Evolutionary conservation across 805 yeast genomes (phyloP).

Genomic region (Hanseniaspora jakobsenii): DNA sequence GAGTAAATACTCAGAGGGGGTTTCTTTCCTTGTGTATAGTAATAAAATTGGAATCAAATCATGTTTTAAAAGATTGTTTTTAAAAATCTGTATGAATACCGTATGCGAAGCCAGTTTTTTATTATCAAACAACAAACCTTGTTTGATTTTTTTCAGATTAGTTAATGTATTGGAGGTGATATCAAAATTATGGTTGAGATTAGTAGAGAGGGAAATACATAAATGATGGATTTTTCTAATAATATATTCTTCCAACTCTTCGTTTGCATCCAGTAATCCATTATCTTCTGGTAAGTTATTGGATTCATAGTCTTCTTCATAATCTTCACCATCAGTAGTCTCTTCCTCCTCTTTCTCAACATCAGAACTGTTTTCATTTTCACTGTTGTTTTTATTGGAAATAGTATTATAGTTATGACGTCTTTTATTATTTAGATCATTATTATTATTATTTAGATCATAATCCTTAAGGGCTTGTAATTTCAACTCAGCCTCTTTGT

Average conservation of each 20-base stretch:
- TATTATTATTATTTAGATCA: too few species aligned
- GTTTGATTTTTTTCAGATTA: constrained; percentile 73
- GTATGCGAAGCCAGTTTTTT: constrained; percentile 57
- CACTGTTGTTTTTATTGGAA: neutral
- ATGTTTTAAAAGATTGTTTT: constrained; percentile 55
- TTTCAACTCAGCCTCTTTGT: constrained; percentile 14
- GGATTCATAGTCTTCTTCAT: neutral
- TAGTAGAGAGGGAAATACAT: constrained; percentile 3
- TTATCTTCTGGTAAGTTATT: too few species aligned
- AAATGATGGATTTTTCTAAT: constrained; percentile 13
- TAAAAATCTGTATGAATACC: constrained; percentile 81
- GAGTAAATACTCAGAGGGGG: constrained; percentile 30
- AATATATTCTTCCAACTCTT: constrained; percentile 11
- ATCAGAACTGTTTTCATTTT: neutral
- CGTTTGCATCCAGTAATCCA: too few species aligned
- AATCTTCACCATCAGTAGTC: neutral
- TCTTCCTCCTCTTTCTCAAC: neutral
- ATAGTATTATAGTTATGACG: neutral
- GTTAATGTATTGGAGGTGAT: constrained; percentile 70
- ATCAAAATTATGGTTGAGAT: constrained; percentile 34
- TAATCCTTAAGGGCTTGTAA: too few species aligned
- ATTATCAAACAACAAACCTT: constrained; percentile 80
- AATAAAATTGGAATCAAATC: constrained; percentile 63
- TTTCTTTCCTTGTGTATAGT: constrained; percentile 28
- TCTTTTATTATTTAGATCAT: too few species aligned